phyloP scores from a whole-genome alignment of 1,284 basidiomycete genomes.

The Apiotrichum siamense region DNA sequence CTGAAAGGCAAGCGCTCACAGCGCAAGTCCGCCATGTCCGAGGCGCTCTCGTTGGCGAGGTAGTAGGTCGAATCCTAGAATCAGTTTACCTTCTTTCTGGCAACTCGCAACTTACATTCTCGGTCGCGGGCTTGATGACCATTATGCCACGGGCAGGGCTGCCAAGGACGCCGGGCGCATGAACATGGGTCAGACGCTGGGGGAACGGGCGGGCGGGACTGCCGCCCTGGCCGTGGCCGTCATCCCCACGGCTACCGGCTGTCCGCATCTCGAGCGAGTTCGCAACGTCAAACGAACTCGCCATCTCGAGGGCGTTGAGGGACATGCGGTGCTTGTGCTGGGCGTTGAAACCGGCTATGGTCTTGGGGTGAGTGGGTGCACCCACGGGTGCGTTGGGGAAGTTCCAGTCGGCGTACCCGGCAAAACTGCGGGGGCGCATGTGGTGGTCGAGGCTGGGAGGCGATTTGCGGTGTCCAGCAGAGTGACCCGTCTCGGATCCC shows the following conservation, averaged over 20 bases:
- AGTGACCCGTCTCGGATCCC: not conserved
- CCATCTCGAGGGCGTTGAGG: too few species aligned
- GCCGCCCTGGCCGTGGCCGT: too few species aligned
- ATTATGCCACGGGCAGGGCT: not conserved
- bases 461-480: not conserved
- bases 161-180: not conserved
- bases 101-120: not conserved
- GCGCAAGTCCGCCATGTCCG: not conserved
- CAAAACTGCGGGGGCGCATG: constrained; percentile 10
- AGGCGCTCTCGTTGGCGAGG: constrained; percentile 4
- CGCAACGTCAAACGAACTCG: too few species aligned
- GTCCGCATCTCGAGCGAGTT: too few species aligned
- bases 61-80: constrained; percentile 10
- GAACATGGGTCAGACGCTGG: not conserved
- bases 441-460: not conserved
- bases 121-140: not conserved
- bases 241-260: too few species aligned
- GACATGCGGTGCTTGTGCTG: not conserved
- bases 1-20: not conserved
- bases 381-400: not conserved
- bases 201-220: too few species aligned
- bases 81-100: too few species aligned
- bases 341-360: not conserved
- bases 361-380: not conserved
- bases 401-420: constrained; percentile 5